A percentile compares a stretch with the other conserved stretches of the same genome.
phyloP scores from a whole-genome alignment of 1,284 basidiomycete species.

The Sporisorium scitamineum region DNA sequence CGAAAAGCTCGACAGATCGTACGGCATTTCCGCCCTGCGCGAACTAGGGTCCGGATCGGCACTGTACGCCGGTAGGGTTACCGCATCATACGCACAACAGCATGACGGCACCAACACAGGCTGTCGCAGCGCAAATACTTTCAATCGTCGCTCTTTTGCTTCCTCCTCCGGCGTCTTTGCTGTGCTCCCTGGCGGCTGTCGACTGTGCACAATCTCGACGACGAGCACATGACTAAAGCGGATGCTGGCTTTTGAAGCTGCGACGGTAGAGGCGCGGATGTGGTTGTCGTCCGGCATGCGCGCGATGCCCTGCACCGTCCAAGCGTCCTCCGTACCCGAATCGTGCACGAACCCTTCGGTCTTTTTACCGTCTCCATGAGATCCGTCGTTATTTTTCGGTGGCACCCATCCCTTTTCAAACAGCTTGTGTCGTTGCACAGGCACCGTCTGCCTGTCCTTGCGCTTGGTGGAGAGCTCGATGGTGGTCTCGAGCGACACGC shows the following conservation, averaged over 20 bases:
- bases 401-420: constrained; percentile 67
- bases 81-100: constrained; percentile 68
- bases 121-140: constrained; percentile 67
- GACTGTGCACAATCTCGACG: constrained; percentile 66
- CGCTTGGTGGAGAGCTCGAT: constrained; percentile 63
- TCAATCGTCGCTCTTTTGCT: constrained; percentile 56
- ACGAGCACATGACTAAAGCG: constrained; percentile 66
- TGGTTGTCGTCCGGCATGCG: constrained; percentile 68
- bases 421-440: constrained; percentile 63
- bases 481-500: constrained; percentile 65
- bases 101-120: constrained; percentile 63
- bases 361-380: constrained; percentile 62
- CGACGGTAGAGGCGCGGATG: constrained; percentile 62
- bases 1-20: constrained; percentile 42
- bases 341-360: constrained; percentile 62
- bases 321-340: constrained; percentile 58
- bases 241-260: constrained; percentile 58
- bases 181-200: constrained; percentile 32
- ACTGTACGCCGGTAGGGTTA: constrained; percentile 64
- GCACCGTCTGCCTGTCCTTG: constrained; percentile 62
- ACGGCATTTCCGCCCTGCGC: constrained; percentile 53
- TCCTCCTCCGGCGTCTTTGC: constrained; percentile 39
- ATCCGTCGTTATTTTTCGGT: constrained; percentile 58
- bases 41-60: constrained; percentile 38
- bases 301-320: constrained; percentile 67